A percentile compares a stretch with the other conserved stretches of the same genome.
Evolutionary conservation across 768 basidiomycete species (phyloP).

Genomic region (Mycena metata): DNA sequence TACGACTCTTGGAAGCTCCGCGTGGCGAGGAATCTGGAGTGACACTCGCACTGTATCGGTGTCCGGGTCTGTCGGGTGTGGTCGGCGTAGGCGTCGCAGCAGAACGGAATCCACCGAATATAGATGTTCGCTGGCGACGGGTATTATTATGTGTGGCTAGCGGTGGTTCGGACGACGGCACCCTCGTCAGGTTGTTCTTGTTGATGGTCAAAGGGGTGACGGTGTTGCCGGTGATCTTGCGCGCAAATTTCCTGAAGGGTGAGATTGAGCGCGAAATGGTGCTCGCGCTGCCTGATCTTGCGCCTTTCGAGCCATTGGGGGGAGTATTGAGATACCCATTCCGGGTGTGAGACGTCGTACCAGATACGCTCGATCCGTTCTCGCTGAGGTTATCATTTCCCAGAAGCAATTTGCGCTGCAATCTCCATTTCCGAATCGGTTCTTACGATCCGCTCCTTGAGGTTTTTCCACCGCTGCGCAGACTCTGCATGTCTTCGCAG

Average conservation of each 20-base stretch:
- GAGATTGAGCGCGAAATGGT: slow-evolving; percentile 83
- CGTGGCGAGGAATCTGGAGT: slow-evolving; percentile 79
- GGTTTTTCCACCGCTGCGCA: slow-evolving; percentile 84
- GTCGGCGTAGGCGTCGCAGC: slow-evolving; percentile 58
- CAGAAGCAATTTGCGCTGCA: slow-evolving; percentile 70
- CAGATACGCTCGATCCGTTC: slow-evolving; percentile 77
- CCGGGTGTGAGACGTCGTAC: slow-evolving; percentile 53
- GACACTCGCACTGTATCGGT: slow-evolving; percentile 79
- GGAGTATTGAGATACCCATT: slow-evolving; percentile 79
- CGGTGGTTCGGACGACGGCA: slow-evolving; percentile 69
- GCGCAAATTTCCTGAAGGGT: slow-evolving; percentile 83
- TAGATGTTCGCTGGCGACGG: slow-evolving; percentile 74
- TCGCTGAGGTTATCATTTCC: slow-evolving; percentile 73
- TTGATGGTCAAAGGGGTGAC: slow-evolving; percentile 64
- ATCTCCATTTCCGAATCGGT: slow-evolving; percentile 88
- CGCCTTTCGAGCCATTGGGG: slow-evolving; percentile 57
- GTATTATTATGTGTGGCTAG: slow-evolving; percentile 44
- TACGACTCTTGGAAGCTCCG: slow-evolving; percentile 56
- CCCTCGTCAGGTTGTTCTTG: slow-evolving; percentile 55
- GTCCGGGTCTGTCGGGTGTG: slow-evolving; percentile 70
- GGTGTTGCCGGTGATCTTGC: slow-evolving; percentile 69
- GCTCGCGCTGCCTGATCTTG: slow-evolving; percentile 62
- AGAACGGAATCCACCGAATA: slow-evolving; percentile 66
- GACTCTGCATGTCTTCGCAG: slow-evolving; percentile 91
- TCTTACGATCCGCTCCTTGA: slow-evolving; percentile 83